Base-by-base conservation (phyloP, 257 asterid species). In the Nyctanthes arbortristis region DNA sequence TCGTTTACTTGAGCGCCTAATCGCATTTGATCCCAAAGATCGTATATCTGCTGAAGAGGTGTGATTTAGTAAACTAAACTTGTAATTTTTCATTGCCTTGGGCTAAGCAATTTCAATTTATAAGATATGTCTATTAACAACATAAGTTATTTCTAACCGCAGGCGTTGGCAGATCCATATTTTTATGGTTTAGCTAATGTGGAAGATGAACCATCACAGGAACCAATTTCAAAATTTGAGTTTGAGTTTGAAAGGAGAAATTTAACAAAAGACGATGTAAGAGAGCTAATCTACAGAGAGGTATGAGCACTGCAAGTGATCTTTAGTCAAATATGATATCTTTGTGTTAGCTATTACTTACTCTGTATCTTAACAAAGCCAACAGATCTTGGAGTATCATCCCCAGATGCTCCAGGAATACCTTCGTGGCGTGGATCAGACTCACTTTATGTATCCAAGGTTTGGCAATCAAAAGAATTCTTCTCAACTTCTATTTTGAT, bases 381-480 rank as follows among this genome's bases (percentile, higher is more conserved):
- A 75, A 79, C 95, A 93, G 99, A 94, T 94, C 82, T 88, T 91
- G 94, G 97, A 94, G 96, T 94, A 91, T 86, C 99, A 94, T 76
- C 99, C 99, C 47, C 97, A 91, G 90, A 89, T 94, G 96, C 91
- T 94, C 83, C 91, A 89, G 88, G 99, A 94, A 83, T 85, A 91
- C 80, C 90, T 89, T 45, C 82, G 75, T 49, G 99, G 99, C 81
- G 79, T 75, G 85, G 96, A 94, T 73, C 96, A 85, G 81, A 82
- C 95, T 71, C 86, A 84, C 93, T 94, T 94, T 79, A 86, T 94
- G 97, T 91, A 94, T 80, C 99, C 99, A 87, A 93, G 99, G 99
- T 93, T 67, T 37, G 87, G 81, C 85, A 63, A 75, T 70, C 62
- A 62, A 63, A 76, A 61, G 65, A 67, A 60, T 70, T 65, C 16